Base-by-base conservation (phyloP, 129 eudicot genomes). In the Oenanthe sinensis region DNA sequence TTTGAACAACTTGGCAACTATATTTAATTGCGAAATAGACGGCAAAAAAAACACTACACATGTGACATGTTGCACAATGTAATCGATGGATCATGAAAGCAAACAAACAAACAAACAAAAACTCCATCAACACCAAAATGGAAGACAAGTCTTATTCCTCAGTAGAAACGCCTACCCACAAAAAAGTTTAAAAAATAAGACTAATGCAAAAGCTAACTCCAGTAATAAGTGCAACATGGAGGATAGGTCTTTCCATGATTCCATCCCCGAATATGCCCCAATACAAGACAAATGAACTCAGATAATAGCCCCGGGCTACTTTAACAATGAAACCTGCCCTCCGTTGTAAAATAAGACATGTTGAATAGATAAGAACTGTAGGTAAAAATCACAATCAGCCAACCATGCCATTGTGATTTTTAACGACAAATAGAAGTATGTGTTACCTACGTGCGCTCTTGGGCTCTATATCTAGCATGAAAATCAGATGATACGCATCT, bases 361-460 rank as follows among this genome's bases (percentile, higher is more conserved):
- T 1, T 71, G 36, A 22, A 42, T 22, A 72, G 37, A 54, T 54
- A 19, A 6, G 33, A 22, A 3, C 54, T 72, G 54, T 13, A 72
- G 4, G 46, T 10, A 72, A 40, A 43, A n/a, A 3, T 17, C 10
- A 43, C 19, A 45, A 26, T 13, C 26, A 68, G 65, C 80, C 55
- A 8, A 77, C 17, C 80, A 69, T 44, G 77, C 75, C 70, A 24
- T 55, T 58, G 20, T 24, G 78, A 33, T 60, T 37, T 45, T 14
- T 71, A 79, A 65, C 17, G 17, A 79, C 36, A 67, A 79, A 63
- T 68, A 78, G 11, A 48, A 60, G 74, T 49, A 81, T 19, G 74
- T 78, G 96, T 82, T 90, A 92, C 99, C 90, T 90, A 96, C 99
- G 96, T 96, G 91, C 99, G 90, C 85, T 96, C 99, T 85, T 73